Percentiles rank a stretch among this genome's conserved stretches.
phyloP scores from a whole-genome alignment of 1,284 basidiomycete species.

The Ustilago tritici region DNA sequence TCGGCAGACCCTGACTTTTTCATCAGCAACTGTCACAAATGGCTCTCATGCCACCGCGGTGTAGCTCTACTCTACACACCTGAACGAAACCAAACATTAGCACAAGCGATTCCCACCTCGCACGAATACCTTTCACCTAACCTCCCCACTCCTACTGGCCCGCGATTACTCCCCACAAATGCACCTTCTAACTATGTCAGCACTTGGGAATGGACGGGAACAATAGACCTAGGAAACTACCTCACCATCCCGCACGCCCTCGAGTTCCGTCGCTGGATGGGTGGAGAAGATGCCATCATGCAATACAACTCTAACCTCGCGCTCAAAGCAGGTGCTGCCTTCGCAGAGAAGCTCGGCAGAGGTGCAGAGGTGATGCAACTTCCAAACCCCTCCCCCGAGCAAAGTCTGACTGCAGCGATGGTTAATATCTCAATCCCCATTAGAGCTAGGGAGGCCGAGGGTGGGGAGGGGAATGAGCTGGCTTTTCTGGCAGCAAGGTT shows the following conservation, averaged over 20 bases:
- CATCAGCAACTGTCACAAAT: conserved; percentile 56
- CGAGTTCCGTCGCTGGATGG: conserved; percentile 82
- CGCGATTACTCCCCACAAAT: conserved; percentile 18
- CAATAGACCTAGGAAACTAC: conserved; percentile 45
- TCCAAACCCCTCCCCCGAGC: not conserved
- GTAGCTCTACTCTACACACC: conserved; percentile 83
- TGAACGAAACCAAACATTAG: conserved; percentile 80
- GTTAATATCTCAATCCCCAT: conserved; percentile 47
- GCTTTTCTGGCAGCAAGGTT: conserved; percentile 18
- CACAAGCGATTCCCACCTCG: conserved; percentile 81
- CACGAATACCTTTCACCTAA: conserved; percentile 32
- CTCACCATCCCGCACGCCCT: conserved; percentile 73
- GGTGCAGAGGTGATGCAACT: conserved; percentile 27
- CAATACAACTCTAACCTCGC: conserved; percentile 82
- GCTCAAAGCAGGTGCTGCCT: conserved; percentile 76
- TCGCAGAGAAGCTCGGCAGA: conserved; percentile 74
- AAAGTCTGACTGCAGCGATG: conserved; percentile 46
- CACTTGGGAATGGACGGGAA: conserved; percentile 54
- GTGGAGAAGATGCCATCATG: conserved; percentile 84
- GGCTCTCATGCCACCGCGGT: conserved; percentile 77
- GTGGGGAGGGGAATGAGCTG: conserved; percentile 1
- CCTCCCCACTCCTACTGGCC: conserved; percentile 15
- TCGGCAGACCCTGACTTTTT: conserved; percentile 67
- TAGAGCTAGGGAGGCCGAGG: not conserved
- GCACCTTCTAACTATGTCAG: conserved; percentile 28